Evolutionary conservation across 1,284 basidiomycete species (phyloP), one percentile per base, ranked within the genome.

Genomic region (Ganoderma boninense): DNA sequence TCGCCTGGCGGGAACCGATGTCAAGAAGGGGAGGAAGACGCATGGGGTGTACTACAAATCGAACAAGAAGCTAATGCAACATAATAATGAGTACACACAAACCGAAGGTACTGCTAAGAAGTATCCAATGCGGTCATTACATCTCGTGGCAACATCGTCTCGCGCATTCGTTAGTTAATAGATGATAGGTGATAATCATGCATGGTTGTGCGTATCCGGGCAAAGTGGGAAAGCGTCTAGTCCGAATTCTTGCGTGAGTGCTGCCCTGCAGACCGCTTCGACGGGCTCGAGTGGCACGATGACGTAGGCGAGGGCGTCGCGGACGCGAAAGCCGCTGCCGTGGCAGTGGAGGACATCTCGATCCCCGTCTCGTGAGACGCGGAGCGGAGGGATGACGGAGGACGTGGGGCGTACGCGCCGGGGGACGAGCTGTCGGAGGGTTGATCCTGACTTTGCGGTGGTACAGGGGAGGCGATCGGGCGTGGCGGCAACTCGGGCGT

Each of bases 271-370:
- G 70, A 70, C 23, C 69, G 69, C 66, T 74, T 74, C 65, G 69
- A 72, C 20, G 73, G 73, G 63, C 73, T 74, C 20, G 73, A 72
- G 16, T 67, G 60, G 7, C 66, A 62, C 4, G 70, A 69, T 7
- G 68, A 65, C 13, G 66, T 68, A 4, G 73, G 73, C 4, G 73
- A 74, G 2, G 73, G 73, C n/a, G 73, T 72, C 42, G 70, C 70
- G n/a, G 70, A 72, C 40, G 73, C 73, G 35, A 74, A 74, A 23
- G 73, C 73, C n/a, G 73, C 73, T 16, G 73, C 73, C 0, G 73
- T 52, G 0, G 73, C 73, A 1, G 73, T 72, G 5, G 73, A 74
- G 35, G 73, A 74, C 26, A 74, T 46, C 63, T 71, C 66, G 46
- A 71, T 54, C 26, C 70, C 68, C 1, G 70, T 66, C 54, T 72